Percentiles rank a stretch among this genome's conserved stretches.
Evolutionary conservation across 139 green algal species (phyloP).

Genomic region (Tetradesmus lagerheimii): DNA sequence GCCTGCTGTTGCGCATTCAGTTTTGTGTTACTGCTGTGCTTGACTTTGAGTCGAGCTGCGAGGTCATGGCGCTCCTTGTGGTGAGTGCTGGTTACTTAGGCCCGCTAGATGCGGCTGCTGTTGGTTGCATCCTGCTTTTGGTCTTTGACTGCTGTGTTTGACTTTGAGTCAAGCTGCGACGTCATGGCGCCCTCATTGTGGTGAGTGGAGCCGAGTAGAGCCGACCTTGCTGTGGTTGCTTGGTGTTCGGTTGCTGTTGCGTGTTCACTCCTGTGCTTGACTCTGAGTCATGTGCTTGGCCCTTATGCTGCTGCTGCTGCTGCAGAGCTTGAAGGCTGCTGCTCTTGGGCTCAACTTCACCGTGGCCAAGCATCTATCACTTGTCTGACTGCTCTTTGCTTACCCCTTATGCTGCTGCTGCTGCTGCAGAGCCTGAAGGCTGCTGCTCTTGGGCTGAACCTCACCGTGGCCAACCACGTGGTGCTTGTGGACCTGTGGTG

Average conservation of each 20-base stretch:
- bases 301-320: too few relatives aligned
- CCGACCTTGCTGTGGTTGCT: too few relatives aligned
- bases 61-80: too few relatives aligned
- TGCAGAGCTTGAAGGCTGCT: slow-evolving; percentile 80
- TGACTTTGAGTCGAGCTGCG: not conserved
- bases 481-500: slow-evolving; percentile 93
- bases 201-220: too few relatives aligned
- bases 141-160: not conserved
- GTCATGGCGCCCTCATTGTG: too few relatives aligned
- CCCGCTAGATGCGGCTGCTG: too few relatives aligned
- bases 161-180: not conserved
- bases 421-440: slow-evolving; percentile 75
- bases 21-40: too few relatives aligned
- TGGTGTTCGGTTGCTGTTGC: too few relatives aligned
- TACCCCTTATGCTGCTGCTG: not conserved
- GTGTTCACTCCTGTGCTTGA: too few relatives aligned
- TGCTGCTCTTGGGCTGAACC: slow-evolving; percentile 91
- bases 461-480: slow-evolving; percentile 91
- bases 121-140: too few relatives aligned
- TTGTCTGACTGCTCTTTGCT: not conserved
- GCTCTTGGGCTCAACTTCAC: slow-evolving; percentile 47
- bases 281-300: too few relatives aligned
- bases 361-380: not conserved
- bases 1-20: not conserved
- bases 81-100: too few relatives aligned